Evolutionary conservation across 2,329 filamentous ascomycete species (phyloP).

Genomic region (Tympanopsis confertula): DNA sequence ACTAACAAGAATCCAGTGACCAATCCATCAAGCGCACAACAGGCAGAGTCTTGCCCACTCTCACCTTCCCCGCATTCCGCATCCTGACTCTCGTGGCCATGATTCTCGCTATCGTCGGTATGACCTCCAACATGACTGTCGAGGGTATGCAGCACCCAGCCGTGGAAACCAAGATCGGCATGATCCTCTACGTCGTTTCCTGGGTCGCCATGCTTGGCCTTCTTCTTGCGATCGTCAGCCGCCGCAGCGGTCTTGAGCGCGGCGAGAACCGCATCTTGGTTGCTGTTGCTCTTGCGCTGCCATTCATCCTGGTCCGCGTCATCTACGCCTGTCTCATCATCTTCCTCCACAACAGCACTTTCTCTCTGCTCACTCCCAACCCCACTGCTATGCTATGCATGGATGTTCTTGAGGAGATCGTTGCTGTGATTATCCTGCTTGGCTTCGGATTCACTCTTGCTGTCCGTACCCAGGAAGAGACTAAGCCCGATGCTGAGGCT

Average conservation of each 20-base stretch:
- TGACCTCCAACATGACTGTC: constrained; percentile 5
- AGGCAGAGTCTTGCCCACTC: background rate
- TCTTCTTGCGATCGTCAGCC: constrained; percentile 4
- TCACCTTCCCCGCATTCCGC: constrained; percentile 3
- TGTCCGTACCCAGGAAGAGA: background rate
- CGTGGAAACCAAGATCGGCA: constrained; percentile 7
- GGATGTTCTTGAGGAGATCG: constrained; percentile 16
- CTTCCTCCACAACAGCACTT: constrained; percentile 4
- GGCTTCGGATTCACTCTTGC: constrained; percentile 4
- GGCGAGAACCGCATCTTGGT: constrained; percentile 15
- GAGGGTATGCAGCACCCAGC: constrained; percentile 4
- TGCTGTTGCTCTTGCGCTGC: constrained; percentile 11
- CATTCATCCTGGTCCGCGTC: constrained; percentile 14
- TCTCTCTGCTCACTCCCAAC: constrained; percentile 7
- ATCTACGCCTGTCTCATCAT: constrained; percentile 12
- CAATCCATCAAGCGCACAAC: constrained; percentile 4
- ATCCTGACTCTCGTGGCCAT: constrained; percentile 9
- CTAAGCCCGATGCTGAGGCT: too few relatives aligned
- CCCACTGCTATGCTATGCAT: constrained; percentile 16
- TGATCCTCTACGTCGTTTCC: constrained; percentile 3
- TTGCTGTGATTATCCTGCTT: constrained; percentile 11
- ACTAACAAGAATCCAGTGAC: constrained; percentile 7
- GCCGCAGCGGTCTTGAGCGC: constrained; percentile 4
- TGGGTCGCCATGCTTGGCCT: constrained; percentile 10
- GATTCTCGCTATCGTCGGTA: constrained; percentile 12